Evolutionary conservation across 371 early-diverging fungal species (phyloP).

Genomic region (Actinomortierella wolfii): DNA sequence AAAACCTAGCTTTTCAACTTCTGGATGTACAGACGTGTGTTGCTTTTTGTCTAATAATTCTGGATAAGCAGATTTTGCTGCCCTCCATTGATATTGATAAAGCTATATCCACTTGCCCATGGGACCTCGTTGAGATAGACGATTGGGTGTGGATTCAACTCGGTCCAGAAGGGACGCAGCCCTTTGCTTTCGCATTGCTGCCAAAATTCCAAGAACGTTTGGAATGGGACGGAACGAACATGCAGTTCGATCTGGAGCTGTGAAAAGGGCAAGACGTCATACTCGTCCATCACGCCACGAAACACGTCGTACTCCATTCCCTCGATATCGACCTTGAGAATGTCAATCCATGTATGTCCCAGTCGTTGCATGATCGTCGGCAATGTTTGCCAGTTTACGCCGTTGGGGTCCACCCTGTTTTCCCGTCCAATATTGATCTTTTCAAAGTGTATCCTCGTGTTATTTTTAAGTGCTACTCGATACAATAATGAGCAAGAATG

Average conservation of each 20-base stretch:
- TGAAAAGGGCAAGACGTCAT: slow-evolving; percentile 6
- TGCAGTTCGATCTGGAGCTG: slow-evolving; percentile 13
- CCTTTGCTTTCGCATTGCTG: slow-evolving; percentile 4
- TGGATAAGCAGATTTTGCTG: not conserved
- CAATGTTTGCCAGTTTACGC: slow-evolving; percentile 2
- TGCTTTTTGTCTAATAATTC: too few species aligned
- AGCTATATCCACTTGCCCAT: not conserved
- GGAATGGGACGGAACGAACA: not conserved
- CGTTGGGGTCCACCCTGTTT: not conserved
- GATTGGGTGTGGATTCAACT: slow-evolving; percentile 1
- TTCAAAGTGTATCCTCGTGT: slow-evolving; percentile 9
- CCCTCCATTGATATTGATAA: not conserved
- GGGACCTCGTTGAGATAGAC: not conserved
- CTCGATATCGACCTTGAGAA: slow-evolving; percentile 13
- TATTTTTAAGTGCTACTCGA: too few species aligned
- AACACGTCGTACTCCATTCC: slow-evolving; percentile 9
- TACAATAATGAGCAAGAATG: too few species aligned
- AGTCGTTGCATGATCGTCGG: slow-evolving; percentile 9
- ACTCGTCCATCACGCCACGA: slow-evolving; percentile 1
- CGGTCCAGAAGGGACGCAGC: slow-evolving; percentile 14
- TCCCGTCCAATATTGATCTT: not conserved
- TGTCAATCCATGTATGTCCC: slow-evolving; percentile 10
- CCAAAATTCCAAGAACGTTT: slow-evolving; percentile 1
- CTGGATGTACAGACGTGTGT: too few species aligned
- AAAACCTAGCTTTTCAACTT: too few species aligned